Conservation (phyloP, 1,284 basidiomycete genomes). For the Baeospora myosura region DNA sequence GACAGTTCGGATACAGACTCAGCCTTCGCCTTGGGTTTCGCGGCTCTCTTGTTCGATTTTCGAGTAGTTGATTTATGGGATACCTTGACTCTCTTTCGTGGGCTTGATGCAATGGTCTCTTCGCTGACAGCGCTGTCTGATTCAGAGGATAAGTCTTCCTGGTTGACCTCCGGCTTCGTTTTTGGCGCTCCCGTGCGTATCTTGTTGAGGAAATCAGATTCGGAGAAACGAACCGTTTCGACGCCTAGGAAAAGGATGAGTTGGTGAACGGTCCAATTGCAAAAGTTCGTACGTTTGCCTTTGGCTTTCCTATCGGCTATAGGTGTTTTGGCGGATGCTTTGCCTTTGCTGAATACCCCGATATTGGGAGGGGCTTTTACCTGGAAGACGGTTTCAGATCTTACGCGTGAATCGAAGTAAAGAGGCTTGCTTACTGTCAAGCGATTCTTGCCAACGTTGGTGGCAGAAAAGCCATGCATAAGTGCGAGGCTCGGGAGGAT, state of each 20-base stretch:
- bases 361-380: slow-evolving; percentile 32
- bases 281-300: background rate
- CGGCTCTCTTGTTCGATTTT: no score
- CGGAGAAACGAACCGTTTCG: slow-evolving; percentile 34
- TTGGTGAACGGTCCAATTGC: no score
- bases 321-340: slow-evolving; percentile 46
- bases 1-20: background rate
- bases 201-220: slow-evolving; percentile 41
- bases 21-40: slow-evolving; percentile 1
- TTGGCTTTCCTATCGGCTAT: slow-evolving; percentile 13
- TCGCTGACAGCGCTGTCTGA: no score
- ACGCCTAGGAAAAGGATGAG: no score
- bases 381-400: slow-evolving; percentile 21
- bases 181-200: no score
- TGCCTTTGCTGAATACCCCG: slow-evolving; percentile 70
- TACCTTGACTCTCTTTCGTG: no score
- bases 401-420: background rate
- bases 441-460: slow-evolving; percentile 60
- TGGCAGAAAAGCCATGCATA: slow-evolving; percentile 67
- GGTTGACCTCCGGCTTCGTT: no score
- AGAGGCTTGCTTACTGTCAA: slow-evolving; percentile 47
- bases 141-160: no score
- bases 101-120: no score
- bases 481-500: slow-evolving; percentile 52
- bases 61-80: no score